A percentile compares a stretch with the other conserved stretches of the same genome.
phyloP scores from a whole-genome alignment of 202 grass and related monocot species.

The Bolboschoenoplectus hybrid region DNA sequence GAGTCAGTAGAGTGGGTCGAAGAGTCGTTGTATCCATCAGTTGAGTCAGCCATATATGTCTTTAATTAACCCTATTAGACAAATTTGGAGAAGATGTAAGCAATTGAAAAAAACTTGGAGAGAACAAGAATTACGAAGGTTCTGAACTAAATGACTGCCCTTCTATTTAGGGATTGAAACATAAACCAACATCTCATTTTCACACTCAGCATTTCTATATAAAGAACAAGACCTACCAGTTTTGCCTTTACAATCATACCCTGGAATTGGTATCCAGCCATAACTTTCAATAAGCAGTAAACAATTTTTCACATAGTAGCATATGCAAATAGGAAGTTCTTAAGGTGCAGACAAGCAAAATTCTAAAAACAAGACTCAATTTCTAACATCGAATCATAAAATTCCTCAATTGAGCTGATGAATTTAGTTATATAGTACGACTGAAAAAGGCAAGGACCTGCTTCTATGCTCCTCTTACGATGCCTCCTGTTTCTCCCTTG shows the following conservation, averaged over 20 bases:
- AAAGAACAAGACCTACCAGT: not conserved
- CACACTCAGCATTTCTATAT: not conserved
- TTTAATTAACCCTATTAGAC: constrained; percentile 17
- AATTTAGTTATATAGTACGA: not conserved
- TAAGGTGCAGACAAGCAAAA: not conserved
- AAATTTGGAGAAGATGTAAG: not conserved
- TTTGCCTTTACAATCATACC: constrained; percentile 4
- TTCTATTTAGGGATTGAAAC: constrained; percentile 9
- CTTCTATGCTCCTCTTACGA: not conserved
- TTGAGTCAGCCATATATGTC: constrained; percentile 64
- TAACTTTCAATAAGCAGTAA: not conserved
- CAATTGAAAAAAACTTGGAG: not conserved
- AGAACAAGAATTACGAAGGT: not conserved
- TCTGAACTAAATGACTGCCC: not conserved
- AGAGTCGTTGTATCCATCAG: constrained; percentile 59
- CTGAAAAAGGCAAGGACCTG: not conserved
- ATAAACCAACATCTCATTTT: not conserved
- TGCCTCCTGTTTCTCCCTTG: not conserved
- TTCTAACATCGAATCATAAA: not conserved
- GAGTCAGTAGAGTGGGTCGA: constrained; percentile 49
- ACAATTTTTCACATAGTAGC: not conserved
- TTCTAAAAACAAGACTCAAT: not conserved
- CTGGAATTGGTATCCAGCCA: not conserved
- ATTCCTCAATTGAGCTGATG: constrained; percentile 16
- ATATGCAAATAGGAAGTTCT: constrained; percentile 24